Evolutionary conservation across 805 yeast genomes (phyloP), one percentile per base, ranked within the genome.

Genomic region (Ogataea sp.): DNA sequence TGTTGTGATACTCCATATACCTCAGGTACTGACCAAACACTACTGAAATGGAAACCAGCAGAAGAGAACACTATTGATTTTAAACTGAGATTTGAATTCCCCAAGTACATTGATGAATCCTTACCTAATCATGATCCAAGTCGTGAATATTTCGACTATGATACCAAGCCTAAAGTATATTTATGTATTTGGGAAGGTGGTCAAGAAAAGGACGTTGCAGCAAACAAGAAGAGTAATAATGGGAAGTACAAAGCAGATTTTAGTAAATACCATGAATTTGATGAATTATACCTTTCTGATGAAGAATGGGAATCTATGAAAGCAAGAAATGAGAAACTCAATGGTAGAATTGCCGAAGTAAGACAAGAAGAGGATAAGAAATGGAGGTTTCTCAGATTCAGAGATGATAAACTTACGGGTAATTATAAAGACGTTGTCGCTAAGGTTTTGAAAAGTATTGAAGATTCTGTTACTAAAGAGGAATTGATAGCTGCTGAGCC

Each of bases 21-120:
- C 3, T 77, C 80, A 45, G 97, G 97, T 13, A 90, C 97, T 1
- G 97, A 93, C 58, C 71, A 77, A 1, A 76, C 87, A 6, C 66
- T 93, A 37, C 64, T 93, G 40, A 93, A 94, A 61, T 93, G 99
- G 99, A 93, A 93, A 55, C 97, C 98, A 2, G 86, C 95, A 11
- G 85, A 85, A 45, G 98, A 90, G 59, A 94, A 93, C 51, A 83
- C 97, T 0, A 76, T 94, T 33, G 99, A 93, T 61, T 93, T 86
- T 61, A 80, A 80, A 55, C 59, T 93, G 43, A 68, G 70, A 26
- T 59, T 87, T 42, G 70, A 71, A 27, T 84, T 85, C 50, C 75
- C 78, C 15, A 49, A 60, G 8, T 78, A 49, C 49, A 71, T 71
- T 34, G 90, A 83, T 55, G 73, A 73, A 6, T 84, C 79, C 40